A percentile compares a stretch with the other conserved stretches of the same genome.
Conservation (phyloP, 768 basidiomycete species). For the Leucosporidium yakuticum region DNA sequence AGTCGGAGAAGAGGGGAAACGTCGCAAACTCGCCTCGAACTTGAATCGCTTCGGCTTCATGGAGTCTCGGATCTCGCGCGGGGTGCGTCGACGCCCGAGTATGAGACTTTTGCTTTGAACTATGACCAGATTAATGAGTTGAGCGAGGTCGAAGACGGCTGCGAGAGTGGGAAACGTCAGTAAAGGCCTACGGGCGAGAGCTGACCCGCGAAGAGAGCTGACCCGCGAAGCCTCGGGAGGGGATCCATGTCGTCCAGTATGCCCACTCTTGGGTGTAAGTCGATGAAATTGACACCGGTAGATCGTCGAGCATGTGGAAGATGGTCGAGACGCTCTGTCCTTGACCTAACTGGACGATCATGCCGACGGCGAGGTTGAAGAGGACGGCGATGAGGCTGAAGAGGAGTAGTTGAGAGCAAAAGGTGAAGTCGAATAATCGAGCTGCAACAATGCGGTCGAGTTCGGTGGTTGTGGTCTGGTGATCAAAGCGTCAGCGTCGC, state of each 20-base stretch:
- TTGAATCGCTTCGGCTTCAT: neutral
- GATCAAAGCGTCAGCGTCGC: too few relatives aligned
- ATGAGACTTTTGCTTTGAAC: conserved; percentile 73
- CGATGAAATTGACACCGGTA: conserved; percentile 53
- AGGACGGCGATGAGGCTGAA: conserved; percentile 53
- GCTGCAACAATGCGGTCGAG: conserved; percentile 80
- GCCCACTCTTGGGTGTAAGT: conserved; percentile 80
- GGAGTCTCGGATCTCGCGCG: conserved; percentile 66
- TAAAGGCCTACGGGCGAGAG: neutral
- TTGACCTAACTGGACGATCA: neutral
- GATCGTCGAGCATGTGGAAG: conserved; percentile 4
- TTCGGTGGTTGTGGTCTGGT: conserved; percentile 30
- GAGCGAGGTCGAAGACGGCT: conserved; percentile 88
- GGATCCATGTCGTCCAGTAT: neutral
- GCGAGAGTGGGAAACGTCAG: conserved; percentile 47
- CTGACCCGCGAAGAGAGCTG: neutral
- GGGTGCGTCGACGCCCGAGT: conserved; percentile 66
- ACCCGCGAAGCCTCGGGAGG: neutral
- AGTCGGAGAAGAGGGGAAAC: too few relatives aligned
- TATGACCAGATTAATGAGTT: conserved; percentile 74
- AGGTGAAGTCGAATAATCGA: conserved; percentile 86
- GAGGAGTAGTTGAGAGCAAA: conserved; percentile 81
- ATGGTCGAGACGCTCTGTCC: neutral
- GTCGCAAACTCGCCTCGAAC: neutral
- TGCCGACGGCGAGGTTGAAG: conserved; percentile 9